phyloP scores from a whole-genome alignment of 2,329 filamentous ascomycete genomes.

The Verticillium nonalfalfae region DNA sequence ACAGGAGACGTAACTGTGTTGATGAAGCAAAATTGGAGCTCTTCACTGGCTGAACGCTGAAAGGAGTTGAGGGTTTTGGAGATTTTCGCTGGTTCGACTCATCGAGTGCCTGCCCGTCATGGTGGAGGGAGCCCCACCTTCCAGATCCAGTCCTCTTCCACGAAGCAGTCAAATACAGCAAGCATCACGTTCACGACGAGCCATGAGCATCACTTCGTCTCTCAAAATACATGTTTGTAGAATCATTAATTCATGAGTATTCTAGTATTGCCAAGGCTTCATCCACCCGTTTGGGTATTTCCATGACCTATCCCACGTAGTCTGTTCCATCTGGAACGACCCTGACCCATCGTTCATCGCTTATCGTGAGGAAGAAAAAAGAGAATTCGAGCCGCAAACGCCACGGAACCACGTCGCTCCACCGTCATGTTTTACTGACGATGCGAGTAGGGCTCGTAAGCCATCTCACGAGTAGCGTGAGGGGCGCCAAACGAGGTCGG shows the following conservation, averaged over 20 bases:
- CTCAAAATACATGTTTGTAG: background rate
- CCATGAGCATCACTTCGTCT: background rate
- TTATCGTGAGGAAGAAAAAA: background rate
- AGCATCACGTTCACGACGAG: too few species aligned
- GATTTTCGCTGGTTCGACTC: background rate
- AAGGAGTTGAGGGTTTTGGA: background rate
- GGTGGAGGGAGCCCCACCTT: background rate
- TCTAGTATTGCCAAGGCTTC: background rate
- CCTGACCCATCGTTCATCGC: background rate
- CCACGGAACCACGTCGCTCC: background rate
- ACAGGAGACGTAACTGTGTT: too few species aligned
- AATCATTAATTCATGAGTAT: background rate
- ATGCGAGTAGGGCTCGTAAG: slow-evolving; percentile 61
- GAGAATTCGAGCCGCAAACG: background rate
- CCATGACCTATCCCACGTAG: background rate
- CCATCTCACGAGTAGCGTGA: slow-evolving; percentile 39
- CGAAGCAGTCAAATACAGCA: too few species aligned
- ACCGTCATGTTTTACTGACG: slow-evolving; percentile 34
- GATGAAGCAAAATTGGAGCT: background rate
- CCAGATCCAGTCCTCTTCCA: background rate
- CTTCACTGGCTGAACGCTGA: background rate
- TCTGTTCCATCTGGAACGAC: background rate
- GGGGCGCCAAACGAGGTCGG: slow-evolving; percentile 26
- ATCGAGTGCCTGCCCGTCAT: background rate
- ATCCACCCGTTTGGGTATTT: background rate